Evolutionary conservation across 768 basidiomycete species (phyloP).

Genomic region (Mycena filopes): DNA sequence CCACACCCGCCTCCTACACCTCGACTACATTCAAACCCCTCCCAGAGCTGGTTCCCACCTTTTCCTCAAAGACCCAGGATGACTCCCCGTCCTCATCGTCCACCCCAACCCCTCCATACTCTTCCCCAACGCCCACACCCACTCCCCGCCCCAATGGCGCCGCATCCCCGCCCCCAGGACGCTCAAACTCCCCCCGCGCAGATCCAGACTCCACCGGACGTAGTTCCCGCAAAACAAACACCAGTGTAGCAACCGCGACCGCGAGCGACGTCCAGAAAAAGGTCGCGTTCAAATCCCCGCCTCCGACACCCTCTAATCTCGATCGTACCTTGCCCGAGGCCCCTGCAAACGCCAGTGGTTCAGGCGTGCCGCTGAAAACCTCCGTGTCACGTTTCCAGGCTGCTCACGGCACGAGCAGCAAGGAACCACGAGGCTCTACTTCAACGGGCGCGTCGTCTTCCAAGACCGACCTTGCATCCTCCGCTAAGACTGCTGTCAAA

Average conservation of each 20-base stretch:
- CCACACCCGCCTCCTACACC: slow-evolving; percentile 57
- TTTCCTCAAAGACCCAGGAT: slow-evolving; percentile 44
- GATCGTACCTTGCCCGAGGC: slow-evolving; percentile 65
- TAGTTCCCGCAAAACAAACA: slow-evolving; percentile 52
- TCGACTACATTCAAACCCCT: slow-evolving; percentile 70
- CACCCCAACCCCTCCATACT: slow-evolving; percentile 43
- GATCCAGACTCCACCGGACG: slow-evolving; percentile 44
- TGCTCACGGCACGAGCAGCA: slow-evolving; percentile 57
- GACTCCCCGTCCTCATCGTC: slow-evolving; percentile 45
- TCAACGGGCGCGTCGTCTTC: slow-evolving; percentile 72
- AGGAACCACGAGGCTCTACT: slow-evolving; percentile 75
- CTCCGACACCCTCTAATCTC: slow-evolving; percentile 71
- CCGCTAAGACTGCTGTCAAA: slow-evolving; percentile 51
- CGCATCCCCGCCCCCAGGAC: slow-evolving; percentile 30
- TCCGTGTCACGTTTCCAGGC: slow-evolving; percentile 83
- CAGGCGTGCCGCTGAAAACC: slow-evolving; percentile 63
- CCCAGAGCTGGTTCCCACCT: slow-evolving; percentile 65
- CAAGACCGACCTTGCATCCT: slow-evolving; percentile 66
- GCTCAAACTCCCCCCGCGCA: slow-evolving; percentile 34
- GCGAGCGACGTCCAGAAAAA: slow-evolving; percentile 76
- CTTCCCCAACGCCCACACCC: slow-evolving; percentile 46
- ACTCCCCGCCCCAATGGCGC: slow-evolving; percentile 38
- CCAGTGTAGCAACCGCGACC: slow-evolving; percentile 37
- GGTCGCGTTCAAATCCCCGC: slow-evolving; percentile 88
- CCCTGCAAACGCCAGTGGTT: slow-evolving; percentile 44